Evolutionary conservation across 805 yeast genomes (phyloP), one percentile per base, ranked within the genome.

Genomic region (Phaffomyces thermotolerans): DNA sequence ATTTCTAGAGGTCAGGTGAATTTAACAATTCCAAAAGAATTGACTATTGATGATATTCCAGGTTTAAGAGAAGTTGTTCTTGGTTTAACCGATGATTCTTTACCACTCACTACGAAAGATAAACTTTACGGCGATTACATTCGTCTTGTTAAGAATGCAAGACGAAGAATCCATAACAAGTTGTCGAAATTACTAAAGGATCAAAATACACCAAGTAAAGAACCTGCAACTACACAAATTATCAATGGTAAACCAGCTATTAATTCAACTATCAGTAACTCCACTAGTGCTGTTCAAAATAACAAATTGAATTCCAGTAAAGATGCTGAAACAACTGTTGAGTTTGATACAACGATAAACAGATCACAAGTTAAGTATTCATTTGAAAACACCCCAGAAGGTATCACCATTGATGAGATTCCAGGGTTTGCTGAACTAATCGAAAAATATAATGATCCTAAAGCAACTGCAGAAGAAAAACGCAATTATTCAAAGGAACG

Each of bases 71-170:
- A 31, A 22, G 30, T 44, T 37, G 35, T 45, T 10, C 27, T 33
- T 12, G 13, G 27, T n/a, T 34, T 46, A 5, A 10, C 30, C 8
- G 35, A 40, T 31, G 37, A 41, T 4, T 14, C n/a, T 1, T 17
- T 42, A 1, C 12, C 48, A 13, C 18, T 30, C 8, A 15, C 17
- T 2, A 33, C 38, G 2, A 43, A 36, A 25, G 40, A 37, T 7
- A 38, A 43, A 10, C 31, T 43, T 9, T 31, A 39, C 10, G 18
- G 38, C 9, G 38, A 36, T 7, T 44, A 42, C n/a, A 43, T 37
- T 22, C 45, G 42, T 17, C 7, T 44, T 2, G 13, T 49, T 3
- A 37, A 40, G 8, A 49, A 46, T 36, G 49, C 51, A 2, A 48
- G 25, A 31, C 33, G 45, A 23, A 48, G 51, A 40, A 10, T n/a